phyloP scores from a whole-genome alignment of 306 rosid genomes.

The Abrus pulchellus region DNA sequence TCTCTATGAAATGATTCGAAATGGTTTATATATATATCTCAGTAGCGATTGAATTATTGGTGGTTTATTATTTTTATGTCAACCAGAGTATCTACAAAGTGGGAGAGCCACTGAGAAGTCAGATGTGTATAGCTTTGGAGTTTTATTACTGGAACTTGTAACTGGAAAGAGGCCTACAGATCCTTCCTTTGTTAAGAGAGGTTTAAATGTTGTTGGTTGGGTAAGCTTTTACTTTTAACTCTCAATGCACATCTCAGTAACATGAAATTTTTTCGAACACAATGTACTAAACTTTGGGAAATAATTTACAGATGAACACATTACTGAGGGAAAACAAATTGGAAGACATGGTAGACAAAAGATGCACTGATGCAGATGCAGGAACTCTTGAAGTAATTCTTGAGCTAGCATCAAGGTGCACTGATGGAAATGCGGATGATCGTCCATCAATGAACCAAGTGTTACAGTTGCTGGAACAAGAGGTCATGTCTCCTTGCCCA shows the following conservation, averaged over 20 bases:
- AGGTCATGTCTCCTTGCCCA: slow-evolving; percentile 87
- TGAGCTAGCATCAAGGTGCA: slow-evolving; percentile 88
- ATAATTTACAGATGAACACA: slow-evolving; percentile 74
- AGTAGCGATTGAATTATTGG: not conserved
- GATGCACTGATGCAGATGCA: slow-evolving; percentile 71
- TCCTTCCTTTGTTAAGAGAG: slow-evolving; percentile 82
- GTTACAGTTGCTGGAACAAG: slow-evolving; percentile 84
- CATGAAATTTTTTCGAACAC: not conserved
- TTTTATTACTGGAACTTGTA: slow-evolving; percentile 91
- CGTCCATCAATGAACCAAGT: slow-evolving; percentile 93
- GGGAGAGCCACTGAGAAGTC: slow-evolving; percentile 97
- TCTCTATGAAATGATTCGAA: not conserved
- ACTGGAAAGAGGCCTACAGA: slow-evolving; percentile 99
- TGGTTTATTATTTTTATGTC: not conserved
- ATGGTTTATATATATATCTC: not conserved
- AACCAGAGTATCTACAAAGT: slow-evolving; percentile 89
- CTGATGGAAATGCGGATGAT: slow-evolving; percentile 81
- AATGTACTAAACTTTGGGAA: not conserved
- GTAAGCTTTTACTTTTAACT: slow-evolving; percentile 59
- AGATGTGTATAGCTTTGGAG: slow-evolving; percentile 97
- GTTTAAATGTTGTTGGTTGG: slow-evolving; percentile 97
- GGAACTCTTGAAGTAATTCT: slow-evolving; percentile 82
- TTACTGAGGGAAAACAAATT: slow-evolving; percentile 71
- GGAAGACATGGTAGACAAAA: slow-evolving; percentile 78
- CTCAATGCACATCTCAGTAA: not conserved